Evolutionary conservation across 139 green algal species (phyloP), one percentile per base, ranked within the genome.

Genomic region (Closterium sp.): DNA sequence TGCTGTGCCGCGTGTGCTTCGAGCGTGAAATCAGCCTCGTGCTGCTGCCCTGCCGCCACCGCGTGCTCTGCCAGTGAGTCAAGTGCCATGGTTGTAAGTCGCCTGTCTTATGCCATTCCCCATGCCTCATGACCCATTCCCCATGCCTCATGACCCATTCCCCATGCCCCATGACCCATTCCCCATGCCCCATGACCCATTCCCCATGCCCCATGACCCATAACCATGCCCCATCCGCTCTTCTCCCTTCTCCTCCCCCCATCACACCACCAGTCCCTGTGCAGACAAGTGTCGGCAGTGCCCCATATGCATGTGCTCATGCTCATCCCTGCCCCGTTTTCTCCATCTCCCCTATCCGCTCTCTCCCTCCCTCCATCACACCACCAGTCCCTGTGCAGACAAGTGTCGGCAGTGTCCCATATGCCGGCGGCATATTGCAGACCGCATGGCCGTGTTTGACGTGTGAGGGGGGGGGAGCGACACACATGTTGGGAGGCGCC

Each of bases 371-470:
- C n/a, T 0, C 24, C 42, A 31, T 0, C 79, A 31, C 19, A 86
- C 84, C 9, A 88, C 84, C 79, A 89, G 91, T 6, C 31, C 30
- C 62, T 38, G 38, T 79, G 92, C 34, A 13, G 29, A 50, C 19
- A 93, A 93, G 89, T 85, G 87, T 22, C 31, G 89, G 21, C 27
- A 70, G 29, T 91, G 31, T 27, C 89, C 96, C 95, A 86, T 97
- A 96, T 19, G 87, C 95, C n/a, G 95, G 95, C 17, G 96, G 94
- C 17, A 84, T 87, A 19, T 97, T 32, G 9, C 96, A 0, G 9
- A 95, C 45, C 29, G 89, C 50, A 22, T 95, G 89, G 89, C 45
- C 11, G 89, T 91, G 30, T 91, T 89, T 89, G 89, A 91, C 22
- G 89, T 90, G 34, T 90, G 62, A 79, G 11, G 38, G 38, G 38